These are phyloP conservation scores for Cicer chorassanicum DNA, from an alignment of 306 rosid genomes.

Conservation along the genomic window DNA sequence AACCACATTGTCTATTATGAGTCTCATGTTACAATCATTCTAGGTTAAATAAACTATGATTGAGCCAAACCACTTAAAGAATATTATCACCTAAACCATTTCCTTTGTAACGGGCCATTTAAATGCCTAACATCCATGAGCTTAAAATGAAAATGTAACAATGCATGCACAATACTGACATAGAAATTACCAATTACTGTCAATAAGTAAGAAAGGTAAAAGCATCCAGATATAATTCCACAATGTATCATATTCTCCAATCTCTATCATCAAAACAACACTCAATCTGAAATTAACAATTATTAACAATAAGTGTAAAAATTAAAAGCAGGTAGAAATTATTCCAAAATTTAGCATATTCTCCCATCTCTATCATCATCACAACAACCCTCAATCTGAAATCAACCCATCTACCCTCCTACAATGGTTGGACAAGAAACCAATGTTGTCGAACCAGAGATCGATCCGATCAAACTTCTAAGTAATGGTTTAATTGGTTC, in stretches of 20 bases:
- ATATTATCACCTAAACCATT: not conserved
- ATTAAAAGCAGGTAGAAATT: not conserved
- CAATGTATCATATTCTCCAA: conserved; percentile 1
- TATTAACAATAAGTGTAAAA: not conserved
- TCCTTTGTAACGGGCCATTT: not conserved
- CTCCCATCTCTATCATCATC: not conserved
- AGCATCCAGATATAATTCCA: not conserved
- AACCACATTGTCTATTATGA: conserved; percentile 3
- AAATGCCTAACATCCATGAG: not conserved
- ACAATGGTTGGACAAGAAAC: not conserved
- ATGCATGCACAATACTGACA: conserved; percentile 22
- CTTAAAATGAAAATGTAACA: not conserved
- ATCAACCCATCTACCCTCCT: conserved; percentile 9
- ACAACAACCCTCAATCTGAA: conserved; percentile 22
- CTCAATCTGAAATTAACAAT: conserved; percentile 21
- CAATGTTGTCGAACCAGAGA: too few relatives aligned
- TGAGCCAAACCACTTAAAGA: conserved; percentile 6
- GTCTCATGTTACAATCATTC: conserved; percentile 22
- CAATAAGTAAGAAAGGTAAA: not conserved
- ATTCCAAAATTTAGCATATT: conserved; percentile 6
- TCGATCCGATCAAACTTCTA: too few relatives aligned
- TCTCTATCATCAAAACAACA: not conserved
- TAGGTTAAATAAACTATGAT: not conserved
- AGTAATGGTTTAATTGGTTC: too few relatives aligned
- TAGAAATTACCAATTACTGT: conserved; percentile 7